Evolutionary conservation across 108 stramenopile genomes (phyloP).

Genomic region (Cyclotella atomus): DNA sequence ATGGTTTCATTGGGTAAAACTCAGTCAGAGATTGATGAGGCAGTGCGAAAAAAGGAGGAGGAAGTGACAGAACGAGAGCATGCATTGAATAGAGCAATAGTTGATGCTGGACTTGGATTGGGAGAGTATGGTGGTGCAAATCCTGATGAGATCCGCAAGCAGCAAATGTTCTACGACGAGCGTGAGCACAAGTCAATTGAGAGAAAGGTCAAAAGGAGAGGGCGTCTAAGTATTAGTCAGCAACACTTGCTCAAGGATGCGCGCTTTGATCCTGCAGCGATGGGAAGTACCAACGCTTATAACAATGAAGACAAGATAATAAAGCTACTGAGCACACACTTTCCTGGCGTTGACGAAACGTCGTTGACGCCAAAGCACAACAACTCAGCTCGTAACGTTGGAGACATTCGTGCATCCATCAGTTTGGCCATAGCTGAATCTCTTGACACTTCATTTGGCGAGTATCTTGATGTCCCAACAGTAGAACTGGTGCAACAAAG

Average conservation of each 20-base stretch:
- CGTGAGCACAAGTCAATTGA: constrained; percentile 38
- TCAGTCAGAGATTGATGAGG: constrained; percentile 29
- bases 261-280: constrained; percentile 18
- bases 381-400: neutral
- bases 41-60: constrained; percentile 26
- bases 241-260: constrained; percentile 23
- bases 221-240: constrained; percentile 16
- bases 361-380: neutral
- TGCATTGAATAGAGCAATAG: constrained; percentile 39
- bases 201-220: constrained; percentile 20
- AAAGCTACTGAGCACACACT: constrained; percentile 18
- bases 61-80: constrained; percentile 24
- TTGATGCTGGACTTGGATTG: constrained; percentile 24
- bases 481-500: constrained; percentile 1
- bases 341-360: constrained; percentile 34
- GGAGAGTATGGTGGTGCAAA: constrained; percentile 28
- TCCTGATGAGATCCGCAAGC: constrained; percentile 26
- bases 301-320: constrained; percentile 9
- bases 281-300: neutral
- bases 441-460: constrained; percentile 33
- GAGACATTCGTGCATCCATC: constrained; percentile 11
- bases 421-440: constrained; percentile 40
- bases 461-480: constrained; percentile 15
- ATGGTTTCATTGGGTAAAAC: constrained; percentile 22
- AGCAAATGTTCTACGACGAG: constrained; percentile 54